Evolutionary conservation across 768 basidiomycete species (phyloP).

Genomic region (Leccinum rimulosum): DNA sequence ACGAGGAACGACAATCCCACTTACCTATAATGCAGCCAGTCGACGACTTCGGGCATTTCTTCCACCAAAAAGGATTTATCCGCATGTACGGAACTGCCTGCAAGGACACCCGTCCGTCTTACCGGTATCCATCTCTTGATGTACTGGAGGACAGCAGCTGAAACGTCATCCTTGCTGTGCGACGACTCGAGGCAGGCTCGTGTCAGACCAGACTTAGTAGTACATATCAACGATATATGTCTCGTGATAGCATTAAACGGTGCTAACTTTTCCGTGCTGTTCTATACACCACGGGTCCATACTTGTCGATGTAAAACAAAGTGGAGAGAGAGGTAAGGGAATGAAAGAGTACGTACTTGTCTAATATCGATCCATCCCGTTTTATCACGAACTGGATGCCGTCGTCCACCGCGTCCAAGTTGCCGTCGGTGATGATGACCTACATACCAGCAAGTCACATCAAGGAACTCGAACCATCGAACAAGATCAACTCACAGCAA

Average conservation of each 20-base stretch:
- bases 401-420: conserved; percentile 75
- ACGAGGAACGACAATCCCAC: background rate
- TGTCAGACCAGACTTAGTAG: conserved; percentile 73
- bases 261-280: conserved; percentile 70
- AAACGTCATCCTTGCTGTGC: conserved; percentile 58
- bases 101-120: conserved; percentile 61
- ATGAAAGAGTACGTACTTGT: conserved; percentile 48
- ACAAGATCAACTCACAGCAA: conserved; percentile 46
- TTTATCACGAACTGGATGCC: conserved; percentile 76
- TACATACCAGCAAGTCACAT: conserved; percentile 31
- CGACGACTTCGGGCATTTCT: conserved; percentile 77
- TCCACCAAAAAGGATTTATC: conserved; percentile 70
- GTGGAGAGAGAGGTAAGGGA: background rate
- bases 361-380: conserved; percentile 66
- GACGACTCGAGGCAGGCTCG: conserved; percentile 73
- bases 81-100: conserved; percentile 85
- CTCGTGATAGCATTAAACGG: background rate
- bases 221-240: background rate
- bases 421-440: conserved; percentile 86
- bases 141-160: conserved; percentile 63
- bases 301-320: conserved; percentile 34
- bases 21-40: conserved; percentile 82
- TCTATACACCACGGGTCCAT: conserved; percentile 89
- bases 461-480: background rate
- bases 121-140: conserved; percentile 84